Evolutionary conservation across 495 filamentous ascomycete genomes (phyloP), one percentile per base, ranked within the genome.

Genomic region (Penicillium fimorum): DNA sequence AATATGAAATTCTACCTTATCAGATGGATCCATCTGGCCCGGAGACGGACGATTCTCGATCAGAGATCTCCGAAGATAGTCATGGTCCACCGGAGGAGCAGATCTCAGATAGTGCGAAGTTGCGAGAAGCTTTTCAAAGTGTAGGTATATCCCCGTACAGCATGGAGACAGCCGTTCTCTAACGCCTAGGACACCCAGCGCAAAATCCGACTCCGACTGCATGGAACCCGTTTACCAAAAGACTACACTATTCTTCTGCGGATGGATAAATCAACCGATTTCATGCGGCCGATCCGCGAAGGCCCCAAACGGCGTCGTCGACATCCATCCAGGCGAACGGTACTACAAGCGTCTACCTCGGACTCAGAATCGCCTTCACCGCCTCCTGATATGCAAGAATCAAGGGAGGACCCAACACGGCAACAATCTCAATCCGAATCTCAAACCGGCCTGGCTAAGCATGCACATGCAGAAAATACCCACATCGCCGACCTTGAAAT

Each of bases 121-220:
- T 87, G 0, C 72, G 73, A 24, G 54, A 71, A 15, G 77, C 81
- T 6, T 87, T 88, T 56, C 69, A 77, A 55, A 72, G 68, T 59
- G 78, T 79, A 60, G 13, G 61, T 60, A 41, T 53, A 41, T 50
- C 37, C 24, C 24, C 11, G 11, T 24, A 24, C 11, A 33, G 15
- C 3, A 20, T 15, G 18, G 30, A 42, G 8, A 5, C 8, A 11
- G 4, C 4, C 5, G 4, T 24, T 37, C 7, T 5, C 47, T 45
- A 29, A 57, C 20, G 15, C 17, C 32, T 32, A 1, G 15, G 3
- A n/a, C 17, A 12, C 5, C 9, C 43, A 79, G 68, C 71, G 79
- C n/a, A 85, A 83, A 64, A 86, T 89, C 49, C 76, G 81, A 20
- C 69, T 88, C 22, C 79, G 80, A 9, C 74, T 88, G 29, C 75